Percentiles rank a stretch among this genome's conserved stretches.
Conservation (phyloP, 768 basidiomycete genomes). For the Termitomyces sp. region DNA sequence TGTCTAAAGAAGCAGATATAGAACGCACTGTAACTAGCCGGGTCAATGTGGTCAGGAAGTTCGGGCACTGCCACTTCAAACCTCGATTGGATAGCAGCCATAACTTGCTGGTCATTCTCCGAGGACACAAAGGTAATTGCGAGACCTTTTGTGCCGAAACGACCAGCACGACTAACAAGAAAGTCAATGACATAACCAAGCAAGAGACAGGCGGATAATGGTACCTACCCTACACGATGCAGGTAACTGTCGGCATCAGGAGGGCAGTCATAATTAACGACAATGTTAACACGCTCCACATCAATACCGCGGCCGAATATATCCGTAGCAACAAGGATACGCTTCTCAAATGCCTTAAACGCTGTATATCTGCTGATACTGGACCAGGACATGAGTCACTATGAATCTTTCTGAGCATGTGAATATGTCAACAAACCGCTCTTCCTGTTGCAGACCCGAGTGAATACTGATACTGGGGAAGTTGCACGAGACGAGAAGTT, state of each 20-base stretch:
- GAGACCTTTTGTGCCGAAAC: conserved; percentile 99
- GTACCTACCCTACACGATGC: conserved; percentile 87
- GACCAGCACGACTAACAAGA: conserved; percentile 81
- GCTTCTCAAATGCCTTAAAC: conserved; percentile 99
- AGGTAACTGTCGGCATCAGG: conserved; percentile 97
- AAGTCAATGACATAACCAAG: neutral
- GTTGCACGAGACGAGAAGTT: conserved; percentile 92
- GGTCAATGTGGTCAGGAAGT: conserved; percentile 89
- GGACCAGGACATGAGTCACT: conserved; percentile 7
- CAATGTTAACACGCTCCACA: conserved; percentile 99
- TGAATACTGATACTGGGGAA: conserved; percentile 98
- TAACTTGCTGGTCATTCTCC: conserved; percentile 89
- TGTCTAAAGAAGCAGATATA: neutral
- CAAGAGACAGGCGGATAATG: neutral
- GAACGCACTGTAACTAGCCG: conserved; percentile 88
- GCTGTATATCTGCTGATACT: conserved; percentile 95
- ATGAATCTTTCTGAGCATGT: neutral
- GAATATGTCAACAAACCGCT: conserved; percentile 59
- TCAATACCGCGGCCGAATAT: conserved; percentile 99
- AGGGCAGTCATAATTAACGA: conserved; percentile 98
- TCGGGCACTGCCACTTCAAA: conserved; percentile 98
- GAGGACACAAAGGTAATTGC: conserved; percentile 95
- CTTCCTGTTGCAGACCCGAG: conserved; percentile 90
- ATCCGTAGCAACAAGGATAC: conserved; percentile 97
- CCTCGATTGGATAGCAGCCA: conserved; percentile 89